Percentiles rank a stretch among this genome's conserved stretches.
Conservation (phyloP, 1,284 basidiomycete genomes). For the Malassezia vespertilionis region DNA sequence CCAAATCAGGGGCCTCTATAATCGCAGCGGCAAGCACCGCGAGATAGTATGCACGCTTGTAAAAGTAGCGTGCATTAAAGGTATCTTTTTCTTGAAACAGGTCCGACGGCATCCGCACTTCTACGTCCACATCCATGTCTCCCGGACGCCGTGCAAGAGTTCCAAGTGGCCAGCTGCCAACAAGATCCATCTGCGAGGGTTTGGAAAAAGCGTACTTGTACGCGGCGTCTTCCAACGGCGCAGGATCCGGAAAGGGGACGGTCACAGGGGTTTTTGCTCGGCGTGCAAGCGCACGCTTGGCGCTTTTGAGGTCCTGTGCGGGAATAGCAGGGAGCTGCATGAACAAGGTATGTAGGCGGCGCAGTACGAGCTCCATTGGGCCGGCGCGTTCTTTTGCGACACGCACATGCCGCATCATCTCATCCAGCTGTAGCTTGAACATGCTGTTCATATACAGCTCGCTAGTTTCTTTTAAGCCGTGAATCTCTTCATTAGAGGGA, state of each 20-base stretch:
- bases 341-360: conserved; percentile 31
- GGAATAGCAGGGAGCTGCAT: conserved; percentile 21
- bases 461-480: conserved; percentile 62
- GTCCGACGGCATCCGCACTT: conserved; percentile 50
- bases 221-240: conserved; percentile 50
- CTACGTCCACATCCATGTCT: conserved; percentile 38
- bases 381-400: conserved; percentile 25
- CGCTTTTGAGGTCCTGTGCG: conserved; percentile 20
- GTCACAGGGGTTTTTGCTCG: conserved; percentile 48
- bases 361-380: conserved; percentile 36
- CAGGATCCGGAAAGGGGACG: conserved; percentile 50
- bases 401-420: conserved; percentile 37
- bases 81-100: conserved; percentile 94
- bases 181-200: conserved; percentile 60
- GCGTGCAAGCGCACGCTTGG: conserved; percentile 49
- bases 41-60: conserved; percentile 84
- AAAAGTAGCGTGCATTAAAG: conserved; percentile 75
- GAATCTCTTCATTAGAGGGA: conserved; percentile 58
- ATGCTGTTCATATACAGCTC: conserved; percentile 71
- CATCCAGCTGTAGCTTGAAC: conserved; percentile 58
- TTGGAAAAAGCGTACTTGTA: conserved; percentile 66
- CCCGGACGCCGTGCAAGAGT: conserved; percentile 30
- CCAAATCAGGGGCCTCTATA: conserved; percentile 48
- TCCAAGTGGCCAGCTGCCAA: conserved; percentile 46
- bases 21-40: conserved; percentile 59